A percentile compares a stretch with the other conserved stretches of the same genome.
phyloP scores from a whole-genome alignment of 208 protist genomes.

The Lotmaria passim region DNA sequence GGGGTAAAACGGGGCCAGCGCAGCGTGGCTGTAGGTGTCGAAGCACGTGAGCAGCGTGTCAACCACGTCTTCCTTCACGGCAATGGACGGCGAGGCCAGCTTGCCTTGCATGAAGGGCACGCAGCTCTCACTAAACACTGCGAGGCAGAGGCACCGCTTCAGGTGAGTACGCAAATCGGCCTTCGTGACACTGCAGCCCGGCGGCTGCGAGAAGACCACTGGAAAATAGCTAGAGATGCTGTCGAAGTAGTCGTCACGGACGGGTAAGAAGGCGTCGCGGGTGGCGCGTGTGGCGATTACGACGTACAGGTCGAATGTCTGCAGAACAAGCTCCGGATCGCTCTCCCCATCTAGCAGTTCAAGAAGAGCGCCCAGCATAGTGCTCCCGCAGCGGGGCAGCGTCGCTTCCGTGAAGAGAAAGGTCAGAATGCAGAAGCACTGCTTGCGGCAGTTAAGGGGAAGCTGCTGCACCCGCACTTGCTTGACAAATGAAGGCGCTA shows the following conservation, averaged over 20 bases:
- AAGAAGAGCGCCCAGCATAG: conserved; percentile 50
- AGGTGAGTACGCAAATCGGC: conserved; percentile 55
- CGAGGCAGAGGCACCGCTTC: conserved; percentile 45
- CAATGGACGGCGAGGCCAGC: conserved; percentile 64
- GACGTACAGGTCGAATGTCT: conserved; percentile 52
- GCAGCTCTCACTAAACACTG: conserved; percentile 53
- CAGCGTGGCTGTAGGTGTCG: conserved; percentile 17
- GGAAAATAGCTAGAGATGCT: conserved; percentile 87
- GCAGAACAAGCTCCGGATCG: conserved; percentile 72
- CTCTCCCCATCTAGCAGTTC: conserved; percentile 74
- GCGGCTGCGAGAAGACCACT: conserved; percentile 75
- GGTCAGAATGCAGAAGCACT: conserved; percentile 31
- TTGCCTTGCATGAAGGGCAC: conserved; percentile 78
- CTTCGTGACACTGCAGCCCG: conserved; percentile 67
- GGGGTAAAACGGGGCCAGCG: conserved; percentile 31
- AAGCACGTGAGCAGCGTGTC: conserved; percentile 44
- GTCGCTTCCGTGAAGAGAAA: conserved; percentile 34
- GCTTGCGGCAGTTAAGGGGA: conserved; percentile 28
- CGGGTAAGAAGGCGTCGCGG: conserved; percentile 26
- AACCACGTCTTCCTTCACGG: conserved; percentile 69
- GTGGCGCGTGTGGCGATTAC: conserved; percentile 28
- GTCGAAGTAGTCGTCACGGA: conserved; percentile 77
- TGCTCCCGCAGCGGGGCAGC: conserved; percentile 6
- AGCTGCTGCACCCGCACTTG: conserved; percentile 40
- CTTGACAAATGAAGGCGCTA: conserved; percentile 20